Conservation (phyloP, 2,329 filamentous ascomycete genomes). For the Paramyrothecium roridum region DNA sequence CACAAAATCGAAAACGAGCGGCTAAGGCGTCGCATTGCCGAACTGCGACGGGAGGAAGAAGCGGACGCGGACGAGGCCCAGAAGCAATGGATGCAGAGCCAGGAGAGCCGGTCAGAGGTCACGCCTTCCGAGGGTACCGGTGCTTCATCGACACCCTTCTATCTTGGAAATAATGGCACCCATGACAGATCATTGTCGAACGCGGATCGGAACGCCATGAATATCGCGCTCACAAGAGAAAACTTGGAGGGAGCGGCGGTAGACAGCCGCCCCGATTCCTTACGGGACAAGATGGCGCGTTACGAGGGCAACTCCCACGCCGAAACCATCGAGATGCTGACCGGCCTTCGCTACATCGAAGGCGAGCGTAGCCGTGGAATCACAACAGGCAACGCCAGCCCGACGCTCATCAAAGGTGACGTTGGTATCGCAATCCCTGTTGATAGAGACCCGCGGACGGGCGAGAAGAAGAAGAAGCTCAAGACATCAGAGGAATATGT, state of each 20-base stretch:
- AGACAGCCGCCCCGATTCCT: conserved; percentile 67
- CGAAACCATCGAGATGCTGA: conserved; percentile 90
- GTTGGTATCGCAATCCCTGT: conserved; percentile 80
- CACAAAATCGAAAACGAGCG: conserved; percentile 97
- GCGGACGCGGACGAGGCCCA: conserved; percentile 71
- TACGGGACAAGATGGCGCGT: conserved; percentile 80
- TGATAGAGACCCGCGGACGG: conserved; percentile 69
- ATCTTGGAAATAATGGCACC: conserved; percentile 32
- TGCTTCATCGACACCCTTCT: conserved; percentile 26
- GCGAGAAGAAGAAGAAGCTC: conserved; percentile 83
- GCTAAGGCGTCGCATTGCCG: conserved; percentile 76
- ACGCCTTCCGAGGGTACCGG: conserved; percentile 45
- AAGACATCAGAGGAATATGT: conserved; percentile 87
- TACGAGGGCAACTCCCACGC: conserved; percentile 75
- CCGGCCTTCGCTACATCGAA: conserved; percentile 81
- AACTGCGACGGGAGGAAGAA: conserved; percentile 80
- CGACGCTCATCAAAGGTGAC: conserved; percentile 79
- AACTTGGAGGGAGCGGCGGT: conserved; percentile 73
- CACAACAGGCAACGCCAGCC: conserved; percentile 79
- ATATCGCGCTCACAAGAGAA: conserved; percentile 70
- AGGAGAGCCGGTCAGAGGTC: conserved; percentile 53
- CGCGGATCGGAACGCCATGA: conserved; percentile 61
- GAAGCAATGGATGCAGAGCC: conserved; percentile 56
- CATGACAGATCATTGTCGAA: conserved; percentile 55
- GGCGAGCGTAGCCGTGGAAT: conserved; percentile 86